Percentiles rank a stretch among this genome's conserved stretches.
phyloP scores from a whole-genome alignment of 2,329 filamentous ascomycete genomes.

The Torrubiella hemipterigena region DNA sequence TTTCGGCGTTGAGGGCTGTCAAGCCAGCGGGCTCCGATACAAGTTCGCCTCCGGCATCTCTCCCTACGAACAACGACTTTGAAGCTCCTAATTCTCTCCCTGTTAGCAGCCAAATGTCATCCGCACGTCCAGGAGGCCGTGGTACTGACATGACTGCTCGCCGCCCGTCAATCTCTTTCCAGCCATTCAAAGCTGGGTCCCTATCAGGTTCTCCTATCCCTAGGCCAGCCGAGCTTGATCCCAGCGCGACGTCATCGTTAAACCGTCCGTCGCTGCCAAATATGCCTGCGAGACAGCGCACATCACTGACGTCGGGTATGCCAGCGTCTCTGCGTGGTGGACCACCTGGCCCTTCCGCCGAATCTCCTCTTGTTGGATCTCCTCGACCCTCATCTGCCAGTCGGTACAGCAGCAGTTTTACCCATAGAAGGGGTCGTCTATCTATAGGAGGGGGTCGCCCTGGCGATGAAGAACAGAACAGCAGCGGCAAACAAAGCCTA shows the following conservation, averaged over 20 bases:
- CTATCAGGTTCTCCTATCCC: conserved; percentile 75
- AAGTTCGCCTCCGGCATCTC: conserved; percentile 44
- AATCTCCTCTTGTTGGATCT: conserved; percentile 60
- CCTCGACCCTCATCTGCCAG: conserved; percentile 68
- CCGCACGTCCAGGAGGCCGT: conserved; percentile 23
- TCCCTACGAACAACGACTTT: conserved; percentile 30
- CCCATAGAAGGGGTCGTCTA: conserved; percentile 65
- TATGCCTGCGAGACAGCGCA: conserved; percentile 51
- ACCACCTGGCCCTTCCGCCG: conserved; percentile 47
- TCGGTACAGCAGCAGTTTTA: conserved; percentile 90
- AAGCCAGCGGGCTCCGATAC: conserved; percentile 48
- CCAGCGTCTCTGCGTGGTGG: conserved; percentile 59
- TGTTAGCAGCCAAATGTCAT: conserved; percentile 23
- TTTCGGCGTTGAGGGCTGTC: conserved; percentile 68
- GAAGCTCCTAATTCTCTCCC: conserved; percentile 41
- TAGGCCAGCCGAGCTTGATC: conserved; percentile 34
- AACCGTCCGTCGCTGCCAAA: conserved; percentile 33
- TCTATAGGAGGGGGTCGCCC: conserved; percentile 65
- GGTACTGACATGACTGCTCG: conserved; percentile 45
- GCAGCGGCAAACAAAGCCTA: conserved; percentile 69
- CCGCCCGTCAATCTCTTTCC: conserved; percentile 77
- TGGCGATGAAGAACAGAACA: conserved; percentile 60
- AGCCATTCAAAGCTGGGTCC: conserved; percentile 92
- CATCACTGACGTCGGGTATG: conserved; percentile 64
- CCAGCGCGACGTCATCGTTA: conserved; percentile 40